phyloP scores from a whole-genome alignment of 2,329 filamentous ascomycete genomes.

The Colletotrichum musae region DNA sequence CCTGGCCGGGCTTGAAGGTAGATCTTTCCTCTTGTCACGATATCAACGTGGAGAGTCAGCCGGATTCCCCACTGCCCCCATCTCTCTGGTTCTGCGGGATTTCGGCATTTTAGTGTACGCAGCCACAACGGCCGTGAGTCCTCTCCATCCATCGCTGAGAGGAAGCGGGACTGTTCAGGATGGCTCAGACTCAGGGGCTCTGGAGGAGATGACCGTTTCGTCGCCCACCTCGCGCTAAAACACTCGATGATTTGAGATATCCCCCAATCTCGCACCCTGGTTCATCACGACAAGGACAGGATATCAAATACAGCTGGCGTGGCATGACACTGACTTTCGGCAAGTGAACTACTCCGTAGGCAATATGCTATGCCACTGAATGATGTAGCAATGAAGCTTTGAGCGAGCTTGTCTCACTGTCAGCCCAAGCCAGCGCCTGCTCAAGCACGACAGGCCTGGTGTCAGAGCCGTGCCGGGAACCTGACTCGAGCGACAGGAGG shows the following conservation, averaged over 20 bases:
- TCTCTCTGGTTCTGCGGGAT: constrained; percentile 13
- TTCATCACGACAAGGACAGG: background rate
- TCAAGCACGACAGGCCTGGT: background rate
- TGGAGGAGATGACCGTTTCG: constrained; percentile 14
- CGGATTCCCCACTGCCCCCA: background rate
- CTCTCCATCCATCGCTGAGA: background rate
- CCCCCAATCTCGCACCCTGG: background rate
- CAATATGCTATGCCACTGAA: background rate
- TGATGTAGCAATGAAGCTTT: background rate
- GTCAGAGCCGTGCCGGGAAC: constrained; percentile 1
- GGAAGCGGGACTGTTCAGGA: background rate
- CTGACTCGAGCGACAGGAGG: constrained; percentile 19
- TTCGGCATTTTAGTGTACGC: background rate
- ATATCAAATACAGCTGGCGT: background rate
- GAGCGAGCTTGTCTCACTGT: background rate
- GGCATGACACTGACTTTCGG: background rate
- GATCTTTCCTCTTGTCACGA: constrained; percentile 2
- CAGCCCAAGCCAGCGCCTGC: background rate
- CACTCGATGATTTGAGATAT: background rate
- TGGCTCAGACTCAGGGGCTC: constrained; percentile 9
- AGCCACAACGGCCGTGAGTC: background rate
- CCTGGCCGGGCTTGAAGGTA: background rate
- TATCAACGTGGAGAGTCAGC: background rate
- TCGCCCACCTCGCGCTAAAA: constrained; percentile 10
- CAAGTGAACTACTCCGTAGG: background rate